A percentile compares a stretch with the other conserved stretches of the same genome.
Evolutionary conservation across 2,329 filamentous ascomycete species (phyloP).

Genomic region (Botrytis sinoallii): DNA sequence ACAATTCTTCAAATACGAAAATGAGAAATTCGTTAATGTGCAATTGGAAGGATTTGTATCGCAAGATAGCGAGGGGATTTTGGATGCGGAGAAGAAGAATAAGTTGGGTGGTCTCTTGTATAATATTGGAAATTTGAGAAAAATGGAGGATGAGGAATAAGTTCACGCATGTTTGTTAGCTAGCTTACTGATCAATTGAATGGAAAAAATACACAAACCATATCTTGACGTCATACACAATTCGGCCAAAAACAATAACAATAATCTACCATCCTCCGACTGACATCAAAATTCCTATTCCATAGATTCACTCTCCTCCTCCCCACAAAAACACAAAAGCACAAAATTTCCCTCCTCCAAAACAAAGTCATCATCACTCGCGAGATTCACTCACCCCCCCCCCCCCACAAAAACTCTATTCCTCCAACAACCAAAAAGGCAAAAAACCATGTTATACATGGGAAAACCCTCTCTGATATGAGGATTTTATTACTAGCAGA

Average conservation of each 20-base stretch:
- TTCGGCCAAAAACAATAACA: not conserved
- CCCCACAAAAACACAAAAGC: no score
- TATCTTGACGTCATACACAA: not conserved
- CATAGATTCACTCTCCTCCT: not conserved
- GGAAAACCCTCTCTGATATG: not conserved
- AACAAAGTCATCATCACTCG: not conserved
- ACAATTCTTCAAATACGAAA: constrained; percentile 21
- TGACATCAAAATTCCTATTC: not conserved
- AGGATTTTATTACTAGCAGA: constrained; percentile 9
- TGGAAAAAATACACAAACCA: not conserved
- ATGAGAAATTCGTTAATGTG: constrained; percentile 17
- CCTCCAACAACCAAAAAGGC: not conserved
- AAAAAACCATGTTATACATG: not conserved
- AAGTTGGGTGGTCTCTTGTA: constrained; percentile 42
- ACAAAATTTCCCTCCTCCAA: not conserved
- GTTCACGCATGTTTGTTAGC: not conserved
- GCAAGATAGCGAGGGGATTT: constrained; percentile 1
- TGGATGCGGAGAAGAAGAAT: constrained; percentile 36
- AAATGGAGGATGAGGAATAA: constrained; percentile 32
- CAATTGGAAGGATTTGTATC: not conserved
- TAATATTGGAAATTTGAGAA: constrained; percentile 36
- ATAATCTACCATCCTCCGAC: not conserved
- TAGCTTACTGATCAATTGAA: not conserved
- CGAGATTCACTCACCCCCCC: not conserved
- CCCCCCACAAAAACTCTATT: not conserved